Conservation (phyloP, 169 alveolate genomes). For the Theileria orientalis region DNA sequence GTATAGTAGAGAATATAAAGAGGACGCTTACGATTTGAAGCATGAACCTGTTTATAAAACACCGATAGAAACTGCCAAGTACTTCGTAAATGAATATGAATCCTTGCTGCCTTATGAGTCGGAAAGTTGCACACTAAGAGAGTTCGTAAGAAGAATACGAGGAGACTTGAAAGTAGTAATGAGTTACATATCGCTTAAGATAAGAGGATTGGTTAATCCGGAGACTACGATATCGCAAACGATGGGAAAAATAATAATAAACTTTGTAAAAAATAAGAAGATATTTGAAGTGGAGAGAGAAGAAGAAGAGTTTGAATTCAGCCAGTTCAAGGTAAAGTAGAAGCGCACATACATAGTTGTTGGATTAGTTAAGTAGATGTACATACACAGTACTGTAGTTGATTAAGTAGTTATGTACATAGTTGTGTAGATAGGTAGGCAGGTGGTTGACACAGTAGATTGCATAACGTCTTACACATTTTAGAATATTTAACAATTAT, state of each 20-base stretch:
- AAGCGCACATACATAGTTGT: too few species aligned
- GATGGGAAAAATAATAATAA: constrained; percentile 38
- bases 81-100: neutral
- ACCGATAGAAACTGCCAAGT: neutral
- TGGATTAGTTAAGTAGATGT: too few species aligned
- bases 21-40: neutral
- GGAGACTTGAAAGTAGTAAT: constrained; percentile 50
- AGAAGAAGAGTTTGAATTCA: constrained; percentile 20
- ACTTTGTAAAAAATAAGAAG: constrained; percentile 29
- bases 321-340: constrained; percentile 18
- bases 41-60: neutral
- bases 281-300: constrained; percentile 25
- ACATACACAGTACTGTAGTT: too few species aligned
- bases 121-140: constrained; percentile 26
- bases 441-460: neutral
- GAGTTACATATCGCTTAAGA: constrained; percentile 33
- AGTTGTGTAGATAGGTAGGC: too few species aligned
- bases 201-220: constrained; percentile 27
- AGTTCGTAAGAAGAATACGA: constrained; percentile 24
- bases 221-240: constrained; percentile 7
- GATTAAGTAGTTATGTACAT: too few species aligned
- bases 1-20: neutral
- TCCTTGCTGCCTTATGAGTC: constrained; percentile 15
- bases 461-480: neutral
- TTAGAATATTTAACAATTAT: neutral